Conservation (phyloP, 495 filamentous ascomycete genomes). For the Xylaria castorea region DNA sequence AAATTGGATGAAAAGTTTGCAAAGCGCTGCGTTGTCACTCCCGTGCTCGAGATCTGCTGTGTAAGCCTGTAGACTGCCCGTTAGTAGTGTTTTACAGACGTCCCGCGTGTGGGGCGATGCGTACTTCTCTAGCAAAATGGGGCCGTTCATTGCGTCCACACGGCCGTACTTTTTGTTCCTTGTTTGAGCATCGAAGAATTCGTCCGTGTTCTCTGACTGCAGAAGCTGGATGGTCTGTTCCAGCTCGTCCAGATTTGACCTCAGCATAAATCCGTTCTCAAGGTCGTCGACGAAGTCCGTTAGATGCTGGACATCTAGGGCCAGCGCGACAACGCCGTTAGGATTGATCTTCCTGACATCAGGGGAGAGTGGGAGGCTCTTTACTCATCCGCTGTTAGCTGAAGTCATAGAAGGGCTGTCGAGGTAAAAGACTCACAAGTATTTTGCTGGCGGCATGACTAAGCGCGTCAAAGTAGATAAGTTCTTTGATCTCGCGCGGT, state of each 20-base stretch:
- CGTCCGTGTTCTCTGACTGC: conserved; percentile 85
- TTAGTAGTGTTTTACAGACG: conserved; percentile 43
- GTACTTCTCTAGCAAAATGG: conserved; percentile 86
- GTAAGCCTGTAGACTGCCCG: conserved; percentile 63
- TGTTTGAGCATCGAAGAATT: conserved; percentile 88
- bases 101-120: conserved; percentile 28
- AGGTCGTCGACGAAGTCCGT: conserved; percentile 84
- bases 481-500: conserved; percentile 91
- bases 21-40: conserved; percentile 64
- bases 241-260: conserved; percentile 88
- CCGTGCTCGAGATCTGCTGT: conserved; percentile 64
- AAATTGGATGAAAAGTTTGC: conserved; percentile 71
- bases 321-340: conserved; percentile 79
- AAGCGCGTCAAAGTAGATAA: conserved; percentile 97
- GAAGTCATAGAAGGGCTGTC: background rate
- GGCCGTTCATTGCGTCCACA: conserved; percentile 89
- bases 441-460: conserved; percentile 89
- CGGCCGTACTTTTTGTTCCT: conserved; percentile 91
- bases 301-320: conserved; percentile 82
- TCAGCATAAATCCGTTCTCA: conserved; percentile 75
- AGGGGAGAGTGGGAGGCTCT: conserved; percentile 82
- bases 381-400: conserved; percentile 18
- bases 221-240: conserved; percentile 88
- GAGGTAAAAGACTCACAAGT: conserved; percentile 59
- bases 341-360: conserved; percentile 85